Conservation (phyloP, 257 asterid species). For the Forsythia suspensa region DNA sequence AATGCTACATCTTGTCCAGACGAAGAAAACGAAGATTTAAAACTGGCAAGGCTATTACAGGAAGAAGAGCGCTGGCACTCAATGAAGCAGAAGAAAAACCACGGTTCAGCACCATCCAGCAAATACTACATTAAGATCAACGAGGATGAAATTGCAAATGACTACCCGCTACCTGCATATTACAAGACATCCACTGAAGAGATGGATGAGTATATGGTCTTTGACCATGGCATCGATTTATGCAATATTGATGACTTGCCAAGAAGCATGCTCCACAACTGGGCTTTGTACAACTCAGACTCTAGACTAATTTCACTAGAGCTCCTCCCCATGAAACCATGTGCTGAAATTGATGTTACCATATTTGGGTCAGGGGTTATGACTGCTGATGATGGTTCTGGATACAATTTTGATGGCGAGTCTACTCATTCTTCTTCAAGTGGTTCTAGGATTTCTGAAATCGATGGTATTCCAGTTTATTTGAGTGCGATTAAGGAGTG, state of each 20-base stretch:
- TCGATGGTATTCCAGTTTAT: slow-evolving; percentile 79
- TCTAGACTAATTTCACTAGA: slow-evolving; percentile 84
- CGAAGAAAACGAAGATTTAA: slow-evolving; percentile 68
- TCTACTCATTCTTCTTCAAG: slow-evolving; percentile 50
- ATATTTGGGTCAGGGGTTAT: slow-evolving; percentile 87
- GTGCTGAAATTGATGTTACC: slow-evolving; percentile 86
- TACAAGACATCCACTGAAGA: slow-evolving; percentile 69
- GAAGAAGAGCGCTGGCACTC: slow-evolving; percentile 84
- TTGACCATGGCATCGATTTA: slow-evolving; percentile 52
- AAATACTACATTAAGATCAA: slow-evolving; percentile 85
- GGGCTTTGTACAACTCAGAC: slow-evolving; percentile 95
- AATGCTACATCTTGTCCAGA: slow-evolving; percentile 31
- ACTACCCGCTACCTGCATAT: slow-evolving; percentile 92
- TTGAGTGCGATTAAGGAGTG: slow-evolving; percentile 93
- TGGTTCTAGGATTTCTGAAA: slow-evolving; percentile 47
- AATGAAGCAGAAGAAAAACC: slow-evolving; percentile 68
- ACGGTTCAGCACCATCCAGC: slow-evolving; percentile 50
- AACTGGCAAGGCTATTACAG: slow-evolving; percentile 75
- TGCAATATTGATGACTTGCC: slow-evolving; percentile 67
- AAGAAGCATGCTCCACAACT: slow-evolving; percentile 76
- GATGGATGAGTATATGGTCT: slow-evolving; percentile 82
- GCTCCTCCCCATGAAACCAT: slow-evolving; percentile 90
- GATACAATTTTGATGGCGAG: slow-evolving; percentile 72
- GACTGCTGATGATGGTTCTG: slow-evolving; percentile 90
- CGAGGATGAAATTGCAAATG: slow-evolving; percentile 96